Conservation (phyloP, 2,329 filamentous ascomycete genomes). For the Pseudocercospora cruenta region DNA sequence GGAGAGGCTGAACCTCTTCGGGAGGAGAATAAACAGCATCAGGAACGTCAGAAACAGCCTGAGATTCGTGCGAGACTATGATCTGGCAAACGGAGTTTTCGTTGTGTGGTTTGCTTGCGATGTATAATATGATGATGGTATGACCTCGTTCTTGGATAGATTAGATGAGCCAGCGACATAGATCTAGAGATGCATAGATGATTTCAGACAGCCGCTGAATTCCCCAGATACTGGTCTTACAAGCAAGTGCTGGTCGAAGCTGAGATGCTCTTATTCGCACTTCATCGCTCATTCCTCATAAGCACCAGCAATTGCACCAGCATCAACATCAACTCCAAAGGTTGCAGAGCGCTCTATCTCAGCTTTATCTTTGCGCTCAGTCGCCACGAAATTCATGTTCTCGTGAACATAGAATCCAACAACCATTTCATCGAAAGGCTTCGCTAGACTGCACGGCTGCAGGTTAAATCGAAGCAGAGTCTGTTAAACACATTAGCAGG, state of each 20-base stretch:
- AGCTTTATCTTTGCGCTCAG: slow-evolving; percentile 30
- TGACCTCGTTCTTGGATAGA: neutral
- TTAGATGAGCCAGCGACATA: neutral
- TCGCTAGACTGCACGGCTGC: slow-evolving; percentile 42
- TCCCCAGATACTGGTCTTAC: neutral
- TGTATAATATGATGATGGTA: neutral
- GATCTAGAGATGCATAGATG: neutral
- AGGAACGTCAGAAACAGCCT: slow-evolving; percentile 23
- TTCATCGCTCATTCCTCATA: slow-evolving; percentile 17
- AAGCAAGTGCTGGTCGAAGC: neutral
- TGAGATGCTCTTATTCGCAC: no score
- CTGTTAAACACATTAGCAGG: slow-evolving; percentile 24
- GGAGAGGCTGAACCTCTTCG: slow-evolving; percentile 48
- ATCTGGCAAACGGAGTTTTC: neutral
- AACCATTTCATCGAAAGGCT: slow-evolving; percentile 43
- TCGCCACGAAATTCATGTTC: slow-evolving; percentile 44
- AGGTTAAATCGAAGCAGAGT: slow-evolving; percentile 42
- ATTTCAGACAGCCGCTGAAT: neutral
- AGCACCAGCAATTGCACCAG: slow-evolving; percentile 25
- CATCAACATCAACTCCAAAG: neutral
- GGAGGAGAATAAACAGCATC: slow-evolving; percentile 42
- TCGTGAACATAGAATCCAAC: slow-evolving; percentile 44
- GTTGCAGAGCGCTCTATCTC: neutral
- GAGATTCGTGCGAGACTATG: neutral
- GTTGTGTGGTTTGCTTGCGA: neutral